Evolutionary conservation across 495 filamentous ascomycete species (phyloP), one percentile per base, ranked within the genome.

Genomic region (Penicillium silybi): DNA sequence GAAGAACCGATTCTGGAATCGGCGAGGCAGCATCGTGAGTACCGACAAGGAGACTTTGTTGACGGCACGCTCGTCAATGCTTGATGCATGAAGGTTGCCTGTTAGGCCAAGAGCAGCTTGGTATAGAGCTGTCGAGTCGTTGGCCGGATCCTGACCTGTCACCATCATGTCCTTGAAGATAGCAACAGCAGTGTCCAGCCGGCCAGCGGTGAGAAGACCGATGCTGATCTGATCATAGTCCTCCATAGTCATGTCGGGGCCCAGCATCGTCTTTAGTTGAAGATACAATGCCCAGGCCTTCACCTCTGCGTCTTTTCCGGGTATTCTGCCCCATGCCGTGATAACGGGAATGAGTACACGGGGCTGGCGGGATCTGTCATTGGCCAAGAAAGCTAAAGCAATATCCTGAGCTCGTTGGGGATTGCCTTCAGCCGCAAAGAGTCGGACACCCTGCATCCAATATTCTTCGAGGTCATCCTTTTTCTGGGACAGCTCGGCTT

Each of bases 101-200:
- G 71, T 64, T 16, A 78, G 44, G 20, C 71, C 70, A 16, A 79
- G 48, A 35, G 73, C 68, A 44, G 67, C 65, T 53, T 67, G 63
- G 56, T 81, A 81, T 6, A 80, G 65, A 13, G 73, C 67, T 3
- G 69, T 74, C 10, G 77, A 80, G 48, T 77, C 76, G 35, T 80
- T 65, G 18, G 67, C 61, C 58, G 58, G 75, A 59, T 70, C 70
- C 63, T 77, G 66, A 1, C 78, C 78, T 0, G 80, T 82, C 38
- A 87, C 81, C 86, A 91, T 90, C 87, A 91, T 89, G 63, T 92
- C 88, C 46, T 85, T 87, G 71, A 92, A 92, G 1, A 84, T 80
- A 40, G 84, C 81, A 48, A 90, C 74, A 1, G 83, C 88, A 29
- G 84, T 70, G 58, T 89, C 81, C 10, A 79, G 68, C 41, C 76